phyloP scores from a whole-genome alignment of 2,329 filamentous ascomycete species.

The Colletotrichum musae region DNA sequence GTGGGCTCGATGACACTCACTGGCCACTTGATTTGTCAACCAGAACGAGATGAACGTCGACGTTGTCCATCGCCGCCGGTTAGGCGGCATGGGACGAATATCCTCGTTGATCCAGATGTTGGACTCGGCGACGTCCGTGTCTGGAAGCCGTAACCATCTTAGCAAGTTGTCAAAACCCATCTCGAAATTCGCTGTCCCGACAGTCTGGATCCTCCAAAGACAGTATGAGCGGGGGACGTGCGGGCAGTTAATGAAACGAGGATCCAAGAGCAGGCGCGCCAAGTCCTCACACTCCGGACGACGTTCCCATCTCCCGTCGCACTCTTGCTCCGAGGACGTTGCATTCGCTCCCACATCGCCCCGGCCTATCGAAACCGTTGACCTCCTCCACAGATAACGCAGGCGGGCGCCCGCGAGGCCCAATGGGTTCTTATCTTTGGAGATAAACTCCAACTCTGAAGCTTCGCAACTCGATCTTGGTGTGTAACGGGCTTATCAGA shows the following conservation, averaged over 20 bases:
- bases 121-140: conserved; percentile 31
- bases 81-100: conserved; percentile 38
- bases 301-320: neutral
- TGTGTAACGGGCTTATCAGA: conserved; percentile 12
- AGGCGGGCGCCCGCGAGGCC: neutral
- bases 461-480: neutral
- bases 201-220: neutral
- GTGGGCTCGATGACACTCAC: neutral
- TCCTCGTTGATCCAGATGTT: conserved; percentile 42
- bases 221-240: neutral
- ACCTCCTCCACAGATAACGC: conserved; percentile 18
- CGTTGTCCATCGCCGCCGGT: conserved; percentile 36
- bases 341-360: conserved; percentile 9
- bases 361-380: neutral
- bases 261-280: neutral
- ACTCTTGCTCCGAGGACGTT: conserved; percentile 15
- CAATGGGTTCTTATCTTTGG: conserved; percentile 30
- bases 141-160: conserved; percentile 30
- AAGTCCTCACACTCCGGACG: too few relatives aligned
- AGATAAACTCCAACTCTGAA: conserved; percentile 27
- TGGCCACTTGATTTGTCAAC: conserved; percentile 39
- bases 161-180: conserved; percentile 14
- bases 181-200: neutral
- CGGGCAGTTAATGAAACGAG: conserved; percentile 10
- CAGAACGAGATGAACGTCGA: conserved; percentile 40